Percentiles rank a stretch among this genome's conserved stretches.
phyloP scores from a whole-genome alignment of 495 filamentous ascomycete species.

The Xylaria venustula region DNA sequence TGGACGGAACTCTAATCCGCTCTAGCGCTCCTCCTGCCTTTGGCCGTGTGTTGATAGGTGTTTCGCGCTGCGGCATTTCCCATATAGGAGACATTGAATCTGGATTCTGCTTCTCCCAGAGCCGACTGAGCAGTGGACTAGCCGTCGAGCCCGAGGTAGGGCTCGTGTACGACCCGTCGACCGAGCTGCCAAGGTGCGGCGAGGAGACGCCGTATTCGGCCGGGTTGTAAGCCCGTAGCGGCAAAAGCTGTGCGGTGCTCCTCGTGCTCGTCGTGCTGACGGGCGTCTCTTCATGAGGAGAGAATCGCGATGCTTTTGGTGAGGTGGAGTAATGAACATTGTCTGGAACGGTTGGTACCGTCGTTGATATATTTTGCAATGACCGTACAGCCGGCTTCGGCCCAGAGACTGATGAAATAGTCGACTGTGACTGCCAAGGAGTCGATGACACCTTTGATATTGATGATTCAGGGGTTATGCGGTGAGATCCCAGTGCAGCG shows the following conservation, averaged over 20 bases:
- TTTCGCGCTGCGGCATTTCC: constrained; percentile 14
- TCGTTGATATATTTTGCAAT: constrained; percentile 20
- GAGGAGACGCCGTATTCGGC: constrained; percentile 36
- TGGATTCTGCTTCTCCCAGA: constrained; percentile 21
- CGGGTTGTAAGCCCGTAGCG: constrained; percentile 37
- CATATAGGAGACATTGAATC: constrained; percentile 12
- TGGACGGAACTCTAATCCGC: constrained; percentile 21
- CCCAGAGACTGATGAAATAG: constrained; percentile 5
- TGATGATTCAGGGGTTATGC: constrained; percentile 14
- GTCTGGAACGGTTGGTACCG: constrained; percentile 24
- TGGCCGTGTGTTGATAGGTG: constrained; percentile 12
- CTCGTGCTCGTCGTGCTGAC: constrained; percentile 31
- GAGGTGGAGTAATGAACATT: constrained; percentile 35
- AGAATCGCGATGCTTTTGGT: constrained; percentile 27
- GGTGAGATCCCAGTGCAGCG: constrained; percentile 20
- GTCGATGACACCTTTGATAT: not conserved
- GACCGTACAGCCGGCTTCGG: not conserved
- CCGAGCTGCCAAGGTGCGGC: constrained; percentile 16
- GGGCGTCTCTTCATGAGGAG: constrained; percentile 30
- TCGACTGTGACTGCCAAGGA: constrained; percentile 5
- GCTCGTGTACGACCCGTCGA: constrained; percentile 25
- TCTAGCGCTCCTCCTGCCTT: constrained; percentile 6
- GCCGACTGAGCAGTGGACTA: constrained; percentile 34
- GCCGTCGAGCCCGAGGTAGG: constrained; percentile 32
- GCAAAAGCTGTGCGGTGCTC: constrained; percentile 36